phyloP scores from a whole-genome alignment of 345 rosid species.

The Euphorbia pulcherrima region DNA sequence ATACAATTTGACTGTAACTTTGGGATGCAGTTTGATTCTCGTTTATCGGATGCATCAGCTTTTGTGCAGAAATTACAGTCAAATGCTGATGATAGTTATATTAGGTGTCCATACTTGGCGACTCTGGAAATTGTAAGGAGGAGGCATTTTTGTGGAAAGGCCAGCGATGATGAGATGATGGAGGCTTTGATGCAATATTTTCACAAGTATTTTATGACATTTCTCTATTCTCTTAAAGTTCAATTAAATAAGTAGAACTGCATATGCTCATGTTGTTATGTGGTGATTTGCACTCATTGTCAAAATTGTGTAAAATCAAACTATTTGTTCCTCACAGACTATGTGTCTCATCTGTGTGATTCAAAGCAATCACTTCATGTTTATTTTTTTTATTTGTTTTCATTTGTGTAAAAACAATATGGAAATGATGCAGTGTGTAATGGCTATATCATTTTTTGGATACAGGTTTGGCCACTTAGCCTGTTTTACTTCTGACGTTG shows the following conservation, averaged over 20 bases:
- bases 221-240: not conserved
- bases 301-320: not conserved
- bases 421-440: not conserved
- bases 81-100: slow-evolving; percentile 38
- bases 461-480: slow-evolving; percentile 94
- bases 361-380: not conserved
- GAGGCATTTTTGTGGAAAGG: slow-evolving; percentile 65
- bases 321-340: not conserved
- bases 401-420: not conserved
- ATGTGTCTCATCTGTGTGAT: not conserved
- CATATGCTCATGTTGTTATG: not conserved
- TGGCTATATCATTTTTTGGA: slow-evolving; percentile 16
- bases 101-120: slow-evolving; percentile 76
- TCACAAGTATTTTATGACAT: slow-evolving; percentile 43
- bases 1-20: slow-evolving; percentile 20
- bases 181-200: slow-evolving; percentile 64
- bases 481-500: slow-evolving; percentile 78
- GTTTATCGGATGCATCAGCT: slow-evolving; percentile 59
- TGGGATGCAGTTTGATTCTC: slow-evolving; percentile 68
- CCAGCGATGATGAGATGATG: slow-evolving; percentile 46
- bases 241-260: not conserved
- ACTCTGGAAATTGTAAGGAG: slow-evolving; percentile 81
- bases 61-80: slow-evolving; percentile 61
- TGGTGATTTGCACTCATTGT: not conserved
- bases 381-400: not conserved